phyloP scores from a whole-genome alignment of 257 asterid species.

The Rauvolfia tetraphylla region DNA sequence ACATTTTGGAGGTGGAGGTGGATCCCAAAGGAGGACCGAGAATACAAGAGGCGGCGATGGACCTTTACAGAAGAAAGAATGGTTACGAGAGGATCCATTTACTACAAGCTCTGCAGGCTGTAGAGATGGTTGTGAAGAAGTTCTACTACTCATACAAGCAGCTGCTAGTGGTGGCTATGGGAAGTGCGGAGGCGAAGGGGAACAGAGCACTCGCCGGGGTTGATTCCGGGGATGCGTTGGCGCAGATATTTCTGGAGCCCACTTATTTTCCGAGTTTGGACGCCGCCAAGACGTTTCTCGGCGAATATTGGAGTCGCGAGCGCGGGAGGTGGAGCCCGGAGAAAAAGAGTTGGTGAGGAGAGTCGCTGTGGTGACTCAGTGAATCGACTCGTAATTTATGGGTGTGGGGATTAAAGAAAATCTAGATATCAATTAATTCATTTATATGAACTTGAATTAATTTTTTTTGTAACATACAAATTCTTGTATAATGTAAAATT shows the following conservation, averaged over 20 bases:
- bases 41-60: conserved; percentile 86
- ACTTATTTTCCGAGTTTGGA: conserved; percentile 90
- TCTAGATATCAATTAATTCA: not conserved
- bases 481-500: conserved; percentile 14
- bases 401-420: too few species aligned
- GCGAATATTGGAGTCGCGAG: conserved; percentile 63
- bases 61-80: conserved; percentile 43
- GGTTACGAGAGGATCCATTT: conserved; percentile 53
- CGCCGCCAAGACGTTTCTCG: conserved; percentile 89
- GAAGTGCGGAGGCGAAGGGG: conserved; percentile 74
- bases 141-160: conserved; percentile 76
- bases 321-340: conserved; percentile 20
- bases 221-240: conserved; percentile 49
- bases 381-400: not conserved
- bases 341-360: not conserved
- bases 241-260: conserved; percentile 74
- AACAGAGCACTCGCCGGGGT: conserved; percentile 19
- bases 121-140: conserved; percentile 74
- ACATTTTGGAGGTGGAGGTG: conserved; percentile 68
- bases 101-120: conserved; percentile 84
- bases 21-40: conserved; percentile 92
- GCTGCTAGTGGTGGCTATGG: conserved; percentile 63
- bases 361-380: not conserved
- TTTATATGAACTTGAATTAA: conserved; percentile 1
- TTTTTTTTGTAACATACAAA: conserved; percentile 8